phyloP scores from a whole-genome alignment of 2,329 filamentous ascomycete species.

The Immersiporthe knoxdaviesiana region DNA sequence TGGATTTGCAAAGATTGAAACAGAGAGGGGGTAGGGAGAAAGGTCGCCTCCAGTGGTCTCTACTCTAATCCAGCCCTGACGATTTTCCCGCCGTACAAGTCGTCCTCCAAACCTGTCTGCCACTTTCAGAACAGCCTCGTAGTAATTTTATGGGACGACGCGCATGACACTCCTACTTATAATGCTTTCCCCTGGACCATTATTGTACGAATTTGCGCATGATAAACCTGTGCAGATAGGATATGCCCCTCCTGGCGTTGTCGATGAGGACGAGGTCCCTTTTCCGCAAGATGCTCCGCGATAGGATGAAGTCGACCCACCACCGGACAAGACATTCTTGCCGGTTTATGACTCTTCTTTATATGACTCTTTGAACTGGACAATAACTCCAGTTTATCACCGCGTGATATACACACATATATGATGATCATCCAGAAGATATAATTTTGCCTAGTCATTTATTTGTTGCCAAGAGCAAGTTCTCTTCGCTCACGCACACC shows the following conservation, averaged over 20 bases:
- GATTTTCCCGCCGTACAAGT: background rate
- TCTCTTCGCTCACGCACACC: background rate
- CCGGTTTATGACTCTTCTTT: conserved; percentile 7
- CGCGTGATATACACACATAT: too few species aligned
- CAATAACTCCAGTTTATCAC: background rate
- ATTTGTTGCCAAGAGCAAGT: background rate
- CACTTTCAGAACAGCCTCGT: background rate
- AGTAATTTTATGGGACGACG: background rate
- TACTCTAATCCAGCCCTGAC: background rate
- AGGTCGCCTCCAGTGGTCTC: too few species aligned
- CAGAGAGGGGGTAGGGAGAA: background rate
- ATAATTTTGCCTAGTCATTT: background rate
- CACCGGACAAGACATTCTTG: background rate
- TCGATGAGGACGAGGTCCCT: background rate
- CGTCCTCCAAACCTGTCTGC: background rate
- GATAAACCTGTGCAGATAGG: background rate
- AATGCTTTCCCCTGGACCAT: background rate
- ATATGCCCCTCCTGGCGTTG: background rate
- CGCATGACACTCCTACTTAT: background rate
- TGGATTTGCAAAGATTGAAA: background rate
- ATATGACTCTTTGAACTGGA: background rate
- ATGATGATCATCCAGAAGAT: background rate
- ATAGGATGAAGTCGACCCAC: conserved; percentile 1
- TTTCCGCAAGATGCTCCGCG: background rate
- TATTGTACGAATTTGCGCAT: background rate